Conservation (phyloP, 768 basidiomycete genomes). For the Mycena filopes region DNA sequence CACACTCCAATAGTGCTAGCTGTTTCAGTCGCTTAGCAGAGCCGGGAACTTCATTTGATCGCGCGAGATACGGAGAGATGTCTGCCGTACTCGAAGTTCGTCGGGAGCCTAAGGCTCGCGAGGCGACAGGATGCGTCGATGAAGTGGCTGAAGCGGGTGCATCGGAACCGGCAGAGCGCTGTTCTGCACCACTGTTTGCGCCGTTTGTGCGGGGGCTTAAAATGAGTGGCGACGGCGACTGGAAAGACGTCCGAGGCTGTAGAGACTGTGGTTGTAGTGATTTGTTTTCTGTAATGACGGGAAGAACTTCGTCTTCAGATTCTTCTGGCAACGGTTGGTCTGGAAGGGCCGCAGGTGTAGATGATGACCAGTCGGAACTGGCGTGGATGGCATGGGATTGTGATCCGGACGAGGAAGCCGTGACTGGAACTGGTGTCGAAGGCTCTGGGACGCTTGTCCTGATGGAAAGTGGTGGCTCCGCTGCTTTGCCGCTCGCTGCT, state of each 20-base stretch:
- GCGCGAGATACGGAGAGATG: constrained; percentile 75
- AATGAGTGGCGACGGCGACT: constrained; percentile 33
- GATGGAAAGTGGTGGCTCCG: constrained; percentile 28
- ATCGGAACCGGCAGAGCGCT: constrained; percentile 26
- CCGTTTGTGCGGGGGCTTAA: constrained; percentile 26
- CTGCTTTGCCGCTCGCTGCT: constrained; percentile 31
- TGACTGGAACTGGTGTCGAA: constrained; percentile 38
- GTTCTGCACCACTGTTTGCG: constrained; percentile 16
- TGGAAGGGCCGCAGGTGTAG: constrained; percentile 26
- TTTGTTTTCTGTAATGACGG: constrained; percentile 19
- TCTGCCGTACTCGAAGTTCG: constrained; percentile 66
- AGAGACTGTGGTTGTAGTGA: constrained; percentile 22
- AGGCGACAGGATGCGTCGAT: constrained; percentile 34
- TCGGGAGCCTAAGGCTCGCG: constrained; percentile 44
- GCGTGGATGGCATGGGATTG: constrained; percentile 20
- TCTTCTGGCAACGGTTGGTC: constrained; percentile 24
- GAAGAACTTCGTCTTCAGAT: constrained; percentile 24
- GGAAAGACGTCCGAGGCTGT: constrained; percentile 24
- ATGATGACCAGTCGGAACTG: constrained; percentile 37
- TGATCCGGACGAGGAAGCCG: constrained; percentile 33
- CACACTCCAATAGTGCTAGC: constrained; percentile 74
- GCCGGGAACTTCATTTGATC: constrained; percentile 61
- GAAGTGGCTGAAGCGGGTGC: constrained; percentile 26
- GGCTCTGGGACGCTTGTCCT: constrained; percentile 26
- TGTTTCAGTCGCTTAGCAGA: constrained; percentile 76